Evolutionary conservation across 2,329 filamentous ascomycete species (phyloP).

Genomic region (Colletotrichum spinosum): DNA sequence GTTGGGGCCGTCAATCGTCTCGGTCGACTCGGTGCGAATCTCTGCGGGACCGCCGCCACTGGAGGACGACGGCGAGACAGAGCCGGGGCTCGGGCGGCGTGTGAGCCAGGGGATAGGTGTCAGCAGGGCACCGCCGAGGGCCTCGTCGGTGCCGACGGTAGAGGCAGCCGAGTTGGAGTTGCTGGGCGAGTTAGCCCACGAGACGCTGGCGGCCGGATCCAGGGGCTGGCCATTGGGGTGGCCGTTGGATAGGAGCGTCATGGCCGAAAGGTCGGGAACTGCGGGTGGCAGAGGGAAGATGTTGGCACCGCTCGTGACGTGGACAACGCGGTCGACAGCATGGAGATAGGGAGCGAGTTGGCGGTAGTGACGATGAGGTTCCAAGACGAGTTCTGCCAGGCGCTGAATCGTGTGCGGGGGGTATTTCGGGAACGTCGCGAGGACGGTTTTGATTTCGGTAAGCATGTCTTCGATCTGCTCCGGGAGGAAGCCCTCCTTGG

Average conservation of each 20-base stretch:
- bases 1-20: conserved; percentile 85
- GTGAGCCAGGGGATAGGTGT: conserved; percentile 94
- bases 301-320: conserved; percentile 84
- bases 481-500: conserved; percentile 65
- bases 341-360: conserved; percentile 87
- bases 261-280: conserved; percentile 67
- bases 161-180: conserved; percentile 47
- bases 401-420: conserved; percentile 96
- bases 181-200: conserved; percentile 59
- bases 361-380: conserved; percentile 82
- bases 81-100: conserved; percentile 43
- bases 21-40: conserved; percentile 78
- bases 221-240: conserved; percentile 55
- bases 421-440: conserved; percentile 76
- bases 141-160: conserved; percentile 83
- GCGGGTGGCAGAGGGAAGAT: conserved; percentile 85
- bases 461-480: conserved; percentile 73
- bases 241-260: conserved; percentile 71
- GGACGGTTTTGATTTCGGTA: conserved; percentile 67
- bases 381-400: conserved; percentile 85
- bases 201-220: conserved; percentile 52
- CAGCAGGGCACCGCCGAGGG: conserved; percentile 87
- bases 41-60: conserved; percentile 52
- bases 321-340: conserved; percentile 89
- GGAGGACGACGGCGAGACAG: conserved; percentile 34